Percentiles rank a stretch among this genome's conserved stretches.
phyloP scores from a whole-genome alignment of 2,329 filamentous ascomycete species.

The Dactylella cylindrospora region DNA sequence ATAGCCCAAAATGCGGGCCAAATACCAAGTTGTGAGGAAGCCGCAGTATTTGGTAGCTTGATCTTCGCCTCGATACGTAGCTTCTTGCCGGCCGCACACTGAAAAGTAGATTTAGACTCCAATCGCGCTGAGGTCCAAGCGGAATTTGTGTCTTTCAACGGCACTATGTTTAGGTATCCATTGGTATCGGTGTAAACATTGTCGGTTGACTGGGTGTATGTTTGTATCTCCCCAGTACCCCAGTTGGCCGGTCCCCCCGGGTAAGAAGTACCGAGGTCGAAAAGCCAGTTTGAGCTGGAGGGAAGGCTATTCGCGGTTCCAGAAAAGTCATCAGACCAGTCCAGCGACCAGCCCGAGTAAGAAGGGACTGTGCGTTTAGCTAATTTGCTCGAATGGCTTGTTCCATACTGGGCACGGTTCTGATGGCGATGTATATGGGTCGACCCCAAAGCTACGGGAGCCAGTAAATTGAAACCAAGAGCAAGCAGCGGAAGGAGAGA shows the following conservation, averaged over 20 bases:
- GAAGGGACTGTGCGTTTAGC: constrained; percentile 5
- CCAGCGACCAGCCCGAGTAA: constrained; percentile 23
- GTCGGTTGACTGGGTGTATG: constrained; percentile 53
- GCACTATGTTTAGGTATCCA: constrained; percentile 53
- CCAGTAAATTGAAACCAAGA: neutral
- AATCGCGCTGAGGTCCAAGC: constrained; percentile 56
- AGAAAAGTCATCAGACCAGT: constrained; percentile 52
- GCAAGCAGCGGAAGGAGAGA: constrained; percentile 10
- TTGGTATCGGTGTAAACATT: constrained; percentile 54
- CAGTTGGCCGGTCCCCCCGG: constrained; percentile 56
- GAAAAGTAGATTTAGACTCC: constrained; percentile 53
- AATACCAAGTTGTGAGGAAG: constrained; percentile 46
- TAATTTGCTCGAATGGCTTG: neutral
- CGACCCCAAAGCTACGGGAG: neutral
- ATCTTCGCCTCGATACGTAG: constrained; percentile 54
- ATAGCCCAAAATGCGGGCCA: constrained; percentile 58
- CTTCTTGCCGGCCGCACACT: constrained; percentile 50
- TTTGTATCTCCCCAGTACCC: constrained; percentile 58
- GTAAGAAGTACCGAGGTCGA: constrained; percentile 56
- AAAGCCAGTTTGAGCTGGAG: constrained; percentile 54
- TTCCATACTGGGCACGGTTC: no score
- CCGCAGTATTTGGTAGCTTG: constrained; percentile 48
- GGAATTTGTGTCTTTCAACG: constrained; percentile 48
- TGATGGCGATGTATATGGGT: no score
- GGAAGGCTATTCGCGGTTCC: constrained; percentile 50